Evolutionary conservation across 2,329 filamentous ascomycete genomes (phyloP), one percentile per base, ranked within the genome.

Genomic region (Rosellinia necatrix): DNA sequence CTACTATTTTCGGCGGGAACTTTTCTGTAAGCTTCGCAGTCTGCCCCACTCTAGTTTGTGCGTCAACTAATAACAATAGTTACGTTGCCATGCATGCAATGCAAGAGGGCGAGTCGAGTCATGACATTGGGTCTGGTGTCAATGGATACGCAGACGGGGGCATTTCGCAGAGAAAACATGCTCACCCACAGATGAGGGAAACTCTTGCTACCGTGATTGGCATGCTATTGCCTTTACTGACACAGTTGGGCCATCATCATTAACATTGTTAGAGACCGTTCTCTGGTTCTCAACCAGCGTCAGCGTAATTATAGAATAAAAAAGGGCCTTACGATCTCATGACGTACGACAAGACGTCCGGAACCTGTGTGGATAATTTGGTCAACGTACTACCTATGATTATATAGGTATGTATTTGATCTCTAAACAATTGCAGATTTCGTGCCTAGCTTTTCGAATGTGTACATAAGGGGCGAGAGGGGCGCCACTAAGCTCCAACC

Each of bases 11-110:
- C 91, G 0, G 94, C 89, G 0, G 94, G 94, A 13, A 99, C 94
- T 0, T 99, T 99, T 70, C 75, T 99, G 88, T 97, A 76, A 83
- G 90, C 79, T 30, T 44, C 25, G 7, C 34, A 8, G 1, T 47
- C 22, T 15, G 19, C n/a, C 21, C n/a, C 25, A 3, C 24, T 41
- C 8, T 46, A 19, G 17, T 13, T 54, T 30, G 24, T 51, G 37
- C 8, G 30, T 10, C 22, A 10, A 29, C 37, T 29, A 25, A 25
- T 13, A 21, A 19, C 35, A 15, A 43, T 61, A 96, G 91, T 66
- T 96, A 97, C 69, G 94, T 99, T 38, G 94, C 94, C 1, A 97
- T 97, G 92, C 94, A 99, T 70, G 92, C 92, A 1, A 96, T 97
- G 91, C 90, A 96, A 70, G 92, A 96, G 68, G 84, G 87, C 19